These are phyloP conservation scores for Ascochyta rabiei DNA, from an alignment of 2,329 filamentous ascomycete species.

Conservation along the genomic window DNA sequence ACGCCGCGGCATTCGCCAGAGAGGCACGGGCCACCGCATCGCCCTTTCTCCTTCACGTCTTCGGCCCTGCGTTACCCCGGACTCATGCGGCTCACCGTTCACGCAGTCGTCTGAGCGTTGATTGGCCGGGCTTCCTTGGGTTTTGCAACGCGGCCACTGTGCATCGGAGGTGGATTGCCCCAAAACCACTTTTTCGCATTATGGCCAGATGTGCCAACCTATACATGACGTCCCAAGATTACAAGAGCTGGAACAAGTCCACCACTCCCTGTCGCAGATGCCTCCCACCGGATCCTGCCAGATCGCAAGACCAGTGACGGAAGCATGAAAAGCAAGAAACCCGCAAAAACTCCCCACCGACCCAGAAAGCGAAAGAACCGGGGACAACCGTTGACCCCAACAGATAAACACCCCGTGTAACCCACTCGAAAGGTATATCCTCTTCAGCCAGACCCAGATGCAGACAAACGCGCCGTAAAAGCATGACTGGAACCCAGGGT, in stretches of 20 bases:
- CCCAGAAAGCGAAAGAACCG: slow-evolving; percentile 25
- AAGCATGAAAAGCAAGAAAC: slow-evolving; percentile 25
- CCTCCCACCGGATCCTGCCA: slow-evolving; percentile 21
- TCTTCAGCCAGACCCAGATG: slow-evolving; percentile 37
- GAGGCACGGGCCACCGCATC: slow-evolving; percentile 11
- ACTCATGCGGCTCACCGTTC: neutral
- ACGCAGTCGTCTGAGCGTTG: neutral
- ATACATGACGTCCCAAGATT: slow-evolving; percentile 30
- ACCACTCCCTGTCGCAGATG: slow-evolving; percentile 21
- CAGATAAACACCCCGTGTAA: slow-evolving; percentile 39
- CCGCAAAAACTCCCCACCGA: slow-evolving; percentile 34
- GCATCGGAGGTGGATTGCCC: neutral
- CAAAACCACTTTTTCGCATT: slow-evolving; percentile 40
- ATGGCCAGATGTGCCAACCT: slow-evolving; percentile 30
- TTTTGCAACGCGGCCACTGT: neutral
- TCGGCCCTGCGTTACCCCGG: slow-evolving; percentile 14
- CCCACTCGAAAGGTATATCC: slow-evolving; percentile 40
- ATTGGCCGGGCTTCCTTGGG: slow-evolving; percentile 1
- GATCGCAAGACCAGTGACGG: slow-evolving; percentile 17
- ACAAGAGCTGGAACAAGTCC: slow-evolving; percentile 25
- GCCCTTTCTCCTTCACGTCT: slow-evolving; percentile 1
- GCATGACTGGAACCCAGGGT: slow-evolving; percentile 38
- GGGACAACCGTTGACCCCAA: slow-evolving; percentile 33
- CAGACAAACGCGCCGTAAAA: slow-evolving; percentile 40
- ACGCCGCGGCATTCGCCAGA: slow-evolving; percentile 6